Evolutionary conservation across 805 yeast genomes (phyloP), one percentile per base, ranked within the genome.

Genomic region (Candida oleophila): DNA sequence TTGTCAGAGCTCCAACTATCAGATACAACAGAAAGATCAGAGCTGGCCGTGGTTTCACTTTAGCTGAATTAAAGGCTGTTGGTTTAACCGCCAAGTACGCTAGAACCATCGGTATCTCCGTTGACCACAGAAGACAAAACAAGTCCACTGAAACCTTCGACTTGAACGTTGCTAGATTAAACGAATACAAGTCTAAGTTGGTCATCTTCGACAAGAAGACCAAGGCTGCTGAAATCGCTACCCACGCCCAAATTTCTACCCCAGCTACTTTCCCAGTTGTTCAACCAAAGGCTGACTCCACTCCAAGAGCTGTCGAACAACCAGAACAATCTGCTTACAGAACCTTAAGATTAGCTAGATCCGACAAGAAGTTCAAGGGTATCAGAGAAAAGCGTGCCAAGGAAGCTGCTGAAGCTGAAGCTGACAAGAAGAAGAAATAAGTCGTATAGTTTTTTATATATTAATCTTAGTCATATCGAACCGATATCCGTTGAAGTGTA

Each of bases 111-210:
- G 99, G 99, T 77, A 89, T 94, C 69, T 89, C 99, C 65, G 98
- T 92, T 70, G 99, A 94, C 83, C 96, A 89, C 92, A 92, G 99
- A 85, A 91, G 99, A 81, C 92, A 86, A 74, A 94, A 94, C 96
- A 91, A 89, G 82, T 85, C 91, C 66, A 87, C 87, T 66, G 99
- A 91, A 82, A 90, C 87, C 69, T 89, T 90, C 65, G 94, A 92
- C 73, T 78, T 82, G 64, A 94, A 94, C 80, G 97, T 94, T 68
- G 88, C 83, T 74, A 89, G 99, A 84, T 86, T 94, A 76, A 80
- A 88, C 81, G 96, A 89, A 77, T 94, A 89, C 95, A 82, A 85
- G 80, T 80, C 96, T 68, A 91, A 92, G 79, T 83, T 94, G 76
- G 91, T 94, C 66, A 85, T 94, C 71, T 91, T 94, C 81, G 97